Evolutionary conservation across 2,329 filamentous ascomycete species (phyloP), one percentile per base, ranked within the genome.

Genomic region (Tetracladium maxilliforme): DNA sequence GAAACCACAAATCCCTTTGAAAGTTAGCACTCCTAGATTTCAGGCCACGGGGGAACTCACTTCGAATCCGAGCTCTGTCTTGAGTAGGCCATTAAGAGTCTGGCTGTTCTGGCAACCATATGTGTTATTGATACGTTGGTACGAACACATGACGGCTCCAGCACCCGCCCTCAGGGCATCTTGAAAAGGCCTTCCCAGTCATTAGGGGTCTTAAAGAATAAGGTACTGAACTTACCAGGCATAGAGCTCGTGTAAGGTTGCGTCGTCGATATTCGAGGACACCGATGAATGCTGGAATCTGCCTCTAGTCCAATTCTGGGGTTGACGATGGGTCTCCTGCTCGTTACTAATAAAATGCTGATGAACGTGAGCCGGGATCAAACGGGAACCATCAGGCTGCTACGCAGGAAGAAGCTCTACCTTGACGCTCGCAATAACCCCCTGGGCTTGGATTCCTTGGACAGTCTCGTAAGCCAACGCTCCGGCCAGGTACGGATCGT

Each of bases 261-360:
- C 54, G 37, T 74, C 70, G 28, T 73, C 67, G 12, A 74, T 58
- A 26, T 74, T 74, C 6, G 61, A 54, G 6, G 58, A 64, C n/a
- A n/a, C n/a, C n/a, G n/a, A n/a, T n/a, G n/a, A n/a, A n/a, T n/a
- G n/a, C n/a, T n/a, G n/a, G n/a, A 9, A 64, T 40, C 2, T 60
- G n/a, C n/a, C n/a, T n/a, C n/a, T n/a, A n/a, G n/a, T n/a, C n/a
- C n/a, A n/a, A n/a, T n/a, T n/a, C n/a, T n/a, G n/a, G n/a, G n/a
- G n/a, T 36, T 45, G n/a, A 35, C n/a, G n/a, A n/a, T n/a, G n/a
- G n/a, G n/a, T n/a, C n/a, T 92, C 82, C 44, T 92, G 83, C 48
- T 92, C 82, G 33, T 82, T 84, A 25, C 55, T 64, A 10, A 86
- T 56, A 23, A 61, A 81, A 40, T 87, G 80, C 54, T 84, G 62